Conservation (phyloP, 441 rosid genomes). For the Euphorbia schlechtendalii region DNA sequence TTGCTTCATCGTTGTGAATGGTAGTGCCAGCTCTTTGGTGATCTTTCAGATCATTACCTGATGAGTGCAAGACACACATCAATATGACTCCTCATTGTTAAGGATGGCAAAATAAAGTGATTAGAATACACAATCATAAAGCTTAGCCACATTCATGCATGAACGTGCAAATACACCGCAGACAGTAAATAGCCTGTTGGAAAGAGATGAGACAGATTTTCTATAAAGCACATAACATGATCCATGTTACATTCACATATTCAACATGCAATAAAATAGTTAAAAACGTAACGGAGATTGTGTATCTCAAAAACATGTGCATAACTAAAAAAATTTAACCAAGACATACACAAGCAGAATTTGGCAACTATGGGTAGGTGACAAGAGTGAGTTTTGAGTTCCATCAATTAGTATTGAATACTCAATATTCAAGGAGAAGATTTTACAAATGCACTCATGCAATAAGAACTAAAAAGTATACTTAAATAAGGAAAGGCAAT, state of each 20-base stretch:
- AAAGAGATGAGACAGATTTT: background rate
- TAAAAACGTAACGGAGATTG: background rate
- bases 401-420: background rate
- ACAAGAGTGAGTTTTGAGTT: background rate
- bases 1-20: slow-evolving; percentile 31
- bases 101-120: background rate
- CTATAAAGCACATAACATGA: background rate
- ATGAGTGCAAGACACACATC: slow-evolving; percentile 11
- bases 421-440: background rate
- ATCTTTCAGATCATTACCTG: slow-evolving; percentile 39
- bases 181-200: background rate
- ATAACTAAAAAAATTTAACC: background rate
- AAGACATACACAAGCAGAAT: background rate
- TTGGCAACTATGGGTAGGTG: background rate
- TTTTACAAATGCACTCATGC: background rate
- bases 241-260: background rate
- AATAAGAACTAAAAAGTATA: background rate
- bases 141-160: background rate
- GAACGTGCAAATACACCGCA: background rate
- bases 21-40: slow-evolving; percentile 27
- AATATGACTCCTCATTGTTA: slow-evolving; percentile 7
- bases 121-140: background rate
- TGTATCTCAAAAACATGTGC: slow-evolving; percentile 6
- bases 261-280: background rate
- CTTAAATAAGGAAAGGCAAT: background rate